Percentiles rank a stretch among this genome's conserved stretches.
Evolutionary conservation across 2,329 filamentous ascomycete species (phyloP).

Genomic region (Cordyceps cateniannulata): DNA sequence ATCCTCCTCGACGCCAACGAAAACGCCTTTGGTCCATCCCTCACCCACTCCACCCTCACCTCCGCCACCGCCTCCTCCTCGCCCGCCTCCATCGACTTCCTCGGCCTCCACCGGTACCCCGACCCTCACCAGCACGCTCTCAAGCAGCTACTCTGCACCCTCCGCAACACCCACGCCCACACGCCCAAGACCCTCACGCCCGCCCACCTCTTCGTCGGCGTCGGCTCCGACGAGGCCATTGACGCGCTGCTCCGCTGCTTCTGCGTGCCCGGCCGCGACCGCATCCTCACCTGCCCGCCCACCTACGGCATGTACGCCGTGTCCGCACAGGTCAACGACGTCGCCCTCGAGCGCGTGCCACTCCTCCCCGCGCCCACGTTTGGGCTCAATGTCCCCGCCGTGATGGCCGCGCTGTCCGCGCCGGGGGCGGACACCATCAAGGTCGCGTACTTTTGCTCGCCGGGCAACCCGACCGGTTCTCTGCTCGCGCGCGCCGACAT

Average conservation of each 20-base stretch:
- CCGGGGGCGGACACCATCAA: constrained; percentile 59
- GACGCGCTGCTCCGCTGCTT: constrained; percentile 91
- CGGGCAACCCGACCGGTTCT: constrained; percentile 86
- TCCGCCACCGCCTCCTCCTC: constrained; percentile 27
- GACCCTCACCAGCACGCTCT: constrained; percentile 88
- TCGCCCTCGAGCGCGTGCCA: constrained; percentile 80
- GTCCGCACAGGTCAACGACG: constrained; percentile 88
- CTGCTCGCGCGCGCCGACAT: constrained; percentile 72
- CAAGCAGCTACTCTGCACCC: constrained; percentile 77
- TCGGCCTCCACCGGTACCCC: constrained; percentile 86
- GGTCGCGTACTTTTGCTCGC: constrained; percentile 86
- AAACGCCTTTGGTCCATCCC: constrained; percentile 85
- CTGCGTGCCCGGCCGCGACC: constrained; percentile 79
- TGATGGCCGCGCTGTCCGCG: constrained; percentile 56
- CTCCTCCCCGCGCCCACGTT: constrained; percentile 68
- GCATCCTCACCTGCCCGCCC: constrained; percentile 89
- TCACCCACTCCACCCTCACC: constrained; percentile 41
- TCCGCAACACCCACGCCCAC: constrained; percentile 82
- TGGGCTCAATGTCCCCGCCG: constrained; percentile 62
- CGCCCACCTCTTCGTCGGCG: constrained; percentile 86
- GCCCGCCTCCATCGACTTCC: constrained; percentile 57
- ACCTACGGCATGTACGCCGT: constrained; percentile 99
- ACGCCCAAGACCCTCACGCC: constrained; percentile 67
- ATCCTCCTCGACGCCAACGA: constrained; percentile 96
- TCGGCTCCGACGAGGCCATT: constrained; percentile 95